Evolutionary conservation across 768 basidiomycete species (phyloP).

Genomic region (Boletus reticulatus): DNA sequence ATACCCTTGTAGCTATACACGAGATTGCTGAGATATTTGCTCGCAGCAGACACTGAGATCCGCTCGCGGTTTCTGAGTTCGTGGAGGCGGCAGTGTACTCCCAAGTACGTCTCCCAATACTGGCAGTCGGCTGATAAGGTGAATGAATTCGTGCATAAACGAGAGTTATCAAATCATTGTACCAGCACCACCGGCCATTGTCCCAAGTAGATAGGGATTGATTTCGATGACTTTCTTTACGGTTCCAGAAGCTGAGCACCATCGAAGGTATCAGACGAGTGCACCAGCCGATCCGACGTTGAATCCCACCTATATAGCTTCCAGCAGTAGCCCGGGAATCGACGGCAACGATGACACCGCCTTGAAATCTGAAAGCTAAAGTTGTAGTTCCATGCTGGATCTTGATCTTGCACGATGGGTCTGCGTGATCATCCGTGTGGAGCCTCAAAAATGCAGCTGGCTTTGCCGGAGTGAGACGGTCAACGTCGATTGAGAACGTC

Average conservation of each 20-base stretch:
- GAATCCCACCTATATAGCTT: slow-evolving; percentile 83
- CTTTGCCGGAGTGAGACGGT: slow-evolving; percentile 40
- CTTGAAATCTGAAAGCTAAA: slow-evolving; percentile 93
- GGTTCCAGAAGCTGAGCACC: slow-evolving; percentile 78
- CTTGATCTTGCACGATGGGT: slow-evolving; percentile 94
- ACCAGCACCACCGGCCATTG: slow-evolving; percentile 99
- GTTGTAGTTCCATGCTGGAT: slow-evolving; percentile 99
- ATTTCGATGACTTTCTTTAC: slow-evolving; percentile 99
- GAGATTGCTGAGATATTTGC: slow-evolving; percentile 95
- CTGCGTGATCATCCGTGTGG: slow-evolving; percentile 94
- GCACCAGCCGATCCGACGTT: not conserved
- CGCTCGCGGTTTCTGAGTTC: slow-evolving; percentile 95
- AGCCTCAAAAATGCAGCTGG: slow-evolving; percentile 87
- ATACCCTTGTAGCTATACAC: slow-evolving; percentile 99
- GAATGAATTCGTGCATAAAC: slow-evolving; percentile 3
- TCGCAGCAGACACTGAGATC: slow-evolving; percentile 98
- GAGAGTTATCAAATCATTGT: slow-evolving; percentile 25
- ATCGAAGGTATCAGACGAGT: not conserved
- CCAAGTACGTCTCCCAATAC: slow-evolving; percentile 99
- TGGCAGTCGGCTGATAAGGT: slow-evolving; percentile 78
- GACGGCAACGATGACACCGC: slow-evolving; percentile 99
- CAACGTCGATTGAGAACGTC: not conserved
- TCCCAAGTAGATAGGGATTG: slow-evolving; percentile 97
- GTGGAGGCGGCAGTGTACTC: slow-evolving; percentile 95
- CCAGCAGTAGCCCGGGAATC: slow-evolving; percentile 97